Percentiles rank a stretch among this genome's conserved stretches.
These are phyloP conservation scores for Chimonanthus salicifolius DNA, from an alignment of 164 flowering plant genomes.

Conservation along the genomic window DNA sequence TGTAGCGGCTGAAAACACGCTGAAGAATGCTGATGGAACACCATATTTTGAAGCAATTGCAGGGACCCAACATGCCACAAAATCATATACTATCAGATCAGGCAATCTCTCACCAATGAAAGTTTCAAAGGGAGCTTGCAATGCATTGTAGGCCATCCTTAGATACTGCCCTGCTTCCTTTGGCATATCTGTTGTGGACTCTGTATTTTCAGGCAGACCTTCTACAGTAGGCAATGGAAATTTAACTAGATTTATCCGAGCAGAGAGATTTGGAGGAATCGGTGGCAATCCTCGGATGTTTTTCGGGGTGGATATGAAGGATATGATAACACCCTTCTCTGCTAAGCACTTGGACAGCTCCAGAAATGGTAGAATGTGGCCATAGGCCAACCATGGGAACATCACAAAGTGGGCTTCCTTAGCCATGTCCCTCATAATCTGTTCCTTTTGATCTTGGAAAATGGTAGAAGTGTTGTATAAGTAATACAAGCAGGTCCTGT, in stretches of 20 bases:
- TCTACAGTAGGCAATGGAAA: conserved; percentile 4
- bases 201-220: conserved; percentile 18
- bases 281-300: conserved; percentile 13
- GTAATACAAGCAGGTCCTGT: not conserved
- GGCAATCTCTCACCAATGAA: conserved; percentile 1
- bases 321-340: conserved; percentile 2
- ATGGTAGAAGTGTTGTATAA: not conserved
- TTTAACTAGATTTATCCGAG: not conserved
- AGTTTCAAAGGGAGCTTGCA: not conserved
- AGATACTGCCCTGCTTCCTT: conserved; percentile 13
- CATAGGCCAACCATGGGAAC: conserved; percentile 17
- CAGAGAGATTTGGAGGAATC: conserved; percentile 5
- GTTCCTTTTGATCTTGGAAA: not conserved
- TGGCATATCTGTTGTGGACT: conserved; percentile 24
- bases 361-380: conserved; percentile 16
- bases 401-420: conserved; percentile 2
- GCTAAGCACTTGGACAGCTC: conserved; percentile 15
- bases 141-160: conserved; percentile 22
- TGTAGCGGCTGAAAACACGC: conserved; percentile 13
- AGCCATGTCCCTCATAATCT: not conserved
- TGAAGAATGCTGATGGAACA: conserved; percentile 14
- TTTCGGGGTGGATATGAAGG: conserved; percentile 14
- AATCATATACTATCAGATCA: conserved; percentile 32
- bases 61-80: conserved; percentile 20
- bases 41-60: conserved; percentile 14